Conservation (phyloP, 306 rosid genomes). For the Castanospermum australe region DNA sequence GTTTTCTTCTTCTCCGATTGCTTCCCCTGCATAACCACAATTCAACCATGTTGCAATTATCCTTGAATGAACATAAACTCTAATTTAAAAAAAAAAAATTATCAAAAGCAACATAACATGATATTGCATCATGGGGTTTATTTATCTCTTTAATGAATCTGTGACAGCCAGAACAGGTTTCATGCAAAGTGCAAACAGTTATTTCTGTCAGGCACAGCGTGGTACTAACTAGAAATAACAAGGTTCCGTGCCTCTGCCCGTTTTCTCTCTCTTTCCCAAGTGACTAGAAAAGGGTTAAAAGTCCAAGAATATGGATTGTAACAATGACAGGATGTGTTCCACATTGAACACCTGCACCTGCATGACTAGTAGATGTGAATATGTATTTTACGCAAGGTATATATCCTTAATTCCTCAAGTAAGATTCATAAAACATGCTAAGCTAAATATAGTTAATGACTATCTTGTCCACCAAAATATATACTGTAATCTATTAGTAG, state of each 20-base stretch:
- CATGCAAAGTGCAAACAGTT: slow-evolving; percentile 13
- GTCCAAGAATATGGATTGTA: not conserved
- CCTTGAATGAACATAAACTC: not conserved
- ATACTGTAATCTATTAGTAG: not conserved
- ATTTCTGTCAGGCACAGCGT: not conserved
- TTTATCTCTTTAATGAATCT: not conserved
- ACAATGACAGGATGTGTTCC: not conserved
- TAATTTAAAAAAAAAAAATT: not conserved
- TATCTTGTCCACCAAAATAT: slow-evolving; percentile 7
- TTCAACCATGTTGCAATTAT: slow-evolving; percentile 5
- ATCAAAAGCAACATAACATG: not conserved
- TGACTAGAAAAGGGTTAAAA: not conserved
- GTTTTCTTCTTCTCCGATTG: slow-evolving; percentile 65
- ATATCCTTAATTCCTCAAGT: not conserved
- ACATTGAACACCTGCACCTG: not conserved
- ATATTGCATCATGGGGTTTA: not conserved
- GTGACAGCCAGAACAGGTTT: not conserved
- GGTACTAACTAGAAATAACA: not conserved
- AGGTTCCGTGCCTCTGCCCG: not conserved
- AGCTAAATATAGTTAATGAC: not conserved
- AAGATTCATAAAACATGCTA: not conserved
- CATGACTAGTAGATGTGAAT: not conserved
- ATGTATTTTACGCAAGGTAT: not conserved
- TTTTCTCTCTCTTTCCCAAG: not conserved
- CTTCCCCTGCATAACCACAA: slow-evolving; percentile 59